Base-by-base conservation (phyloP, 2,329 filamentous ascomycete species). In the Neocucurbitaria cava region DNA sequence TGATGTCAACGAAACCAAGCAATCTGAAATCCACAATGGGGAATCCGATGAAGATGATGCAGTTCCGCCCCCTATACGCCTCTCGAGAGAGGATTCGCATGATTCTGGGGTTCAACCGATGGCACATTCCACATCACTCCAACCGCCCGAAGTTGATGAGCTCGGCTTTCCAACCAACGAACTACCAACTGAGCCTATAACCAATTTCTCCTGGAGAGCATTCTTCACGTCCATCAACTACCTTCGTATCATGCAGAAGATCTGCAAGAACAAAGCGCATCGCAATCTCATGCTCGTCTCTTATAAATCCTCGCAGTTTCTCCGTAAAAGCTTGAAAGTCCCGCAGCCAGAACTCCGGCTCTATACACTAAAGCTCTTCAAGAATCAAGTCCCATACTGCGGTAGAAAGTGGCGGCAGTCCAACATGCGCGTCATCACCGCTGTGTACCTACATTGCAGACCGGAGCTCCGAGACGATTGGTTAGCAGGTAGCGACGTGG, bases 401-500 rank as follows among this genome's bases (percentile, higher is more conserved):
- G 94, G 95, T 20, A 89, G 95, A 39, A 99, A 99, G 79, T 99
- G 95, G 95, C 88, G 95, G 13, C 95, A 98, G 79, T 88, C 88
- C 65, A 98, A 99, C 76, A 99, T 99, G 95, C 90, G 94, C 50
- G 93, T 98, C 70, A 99, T 99, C 71, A 99, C 95, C 0, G 92
- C 93, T 3, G 91, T 99, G 1, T 99, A 97, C 76, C 82, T 99
- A 44, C 91, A 96, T 77, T 96, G 94, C 71, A 85, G 92, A 7
- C 94, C 94, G 0, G 94, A 98, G 74, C 82, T 99, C 41, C 85
- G 94, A 26, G 95, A 99, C 71, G 95, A 97, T 77, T 98, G 95
- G 94, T 83, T 98, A 1, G 88, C 91, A 0, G 94, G 94, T 5
- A 90, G 89, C 56, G 93, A 97, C 71, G 88, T 98, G 1, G 95